Evolutionary conservation across 2,329 filamentous ascomycete species (phyloP).

Genomic region (Fusarium verticillioides): DNA sequence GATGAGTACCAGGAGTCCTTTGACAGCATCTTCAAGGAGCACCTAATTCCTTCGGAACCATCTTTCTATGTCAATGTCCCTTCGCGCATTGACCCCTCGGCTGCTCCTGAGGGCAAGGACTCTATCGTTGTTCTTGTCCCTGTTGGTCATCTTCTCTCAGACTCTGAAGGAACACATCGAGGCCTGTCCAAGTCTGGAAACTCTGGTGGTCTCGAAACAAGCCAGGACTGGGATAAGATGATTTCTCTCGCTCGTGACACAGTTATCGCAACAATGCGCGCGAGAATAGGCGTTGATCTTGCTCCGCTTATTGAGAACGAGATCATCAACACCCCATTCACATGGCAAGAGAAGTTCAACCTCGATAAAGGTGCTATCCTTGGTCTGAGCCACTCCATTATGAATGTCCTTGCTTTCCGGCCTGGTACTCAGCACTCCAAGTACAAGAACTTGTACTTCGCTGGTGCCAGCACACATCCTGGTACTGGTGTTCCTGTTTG

Average conservation of each 20-base stretch:
- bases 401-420: constrained; percentile 76
- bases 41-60: constrained; percentile 73
- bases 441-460: constrained; percentile 71
- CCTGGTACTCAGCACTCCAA: constrained; percentile 66
- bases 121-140: constrained; percentile 77
- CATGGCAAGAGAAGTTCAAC: constrained; percentile 76
- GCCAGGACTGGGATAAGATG: constrained; percentile 65
- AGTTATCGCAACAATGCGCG: constrained; percentile 69
- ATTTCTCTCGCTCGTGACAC: constrained; percentile 67
- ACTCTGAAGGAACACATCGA: constrained; percentile 25
- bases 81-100: constrained; percentile 72
- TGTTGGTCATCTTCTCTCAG: constrained; percentile 69
- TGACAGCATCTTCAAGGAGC: constrained; percentile 78
- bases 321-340: constrained; percentile 71
- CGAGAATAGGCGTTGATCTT: constrained; percentile 68
- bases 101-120: constrained; percentile 73
- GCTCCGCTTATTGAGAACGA: constrained; percentile 66
- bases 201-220: neutral
- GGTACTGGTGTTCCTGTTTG: constrained; percentile 81
- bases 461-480: constrained; percentile 79
- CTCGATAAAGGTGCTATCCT: constrained; percentile 80
- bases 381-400: constrained; percentile 77
- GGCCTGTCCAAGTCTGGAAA: constrained; percentile 20
- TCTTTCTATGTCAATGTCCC: constrained; percentile 84
- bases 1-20: constrained; percentile 79